These are phyloP conservation scores for Coemansia sp. DNA, from an alignment of 192 early-diverging fungal genomes.

Conservation along the genomic window DNA sequence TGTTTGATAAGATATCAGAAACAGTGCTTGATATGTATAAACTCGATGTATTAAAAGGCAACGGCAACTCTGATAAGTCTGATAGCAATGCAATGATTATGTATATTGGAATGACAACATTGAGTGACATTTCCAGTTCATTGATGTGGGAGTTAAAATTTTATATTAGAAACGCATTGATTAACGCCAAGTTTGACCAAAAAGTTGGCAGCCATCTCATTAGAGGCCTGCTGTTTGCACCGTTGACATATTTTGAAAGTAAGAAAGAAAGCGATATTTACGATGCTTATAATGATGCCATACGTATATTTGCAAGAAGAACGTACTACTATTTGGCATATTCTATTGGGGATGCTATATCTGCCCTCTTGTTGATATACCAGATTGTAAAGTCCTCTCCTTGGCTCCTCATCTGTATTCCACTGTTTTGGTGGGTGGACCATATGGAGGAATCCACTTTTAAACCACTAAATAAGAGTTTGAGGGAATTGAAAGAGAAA, in stretches of 20 bases:
- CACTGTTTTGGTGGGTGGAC: not conserved
- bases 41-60: too few relatives aligned
- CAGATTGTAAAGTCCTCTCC: not conserved
- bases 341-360: not conserved
- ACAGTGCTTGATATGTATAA: too few relatives aligned
- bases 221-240: too few relatives aligned
- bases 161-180: too few relatives aligned
- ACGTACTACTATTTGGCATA: not conserved
- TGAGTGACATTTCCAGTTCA: too few relatives aligned
- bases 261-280: not conserved
- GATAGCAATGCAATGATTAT: too few relatives aligned
- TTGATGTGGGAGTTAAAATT: too few relatives aligned
- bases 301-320: not conserved
- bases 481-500: not conserved
- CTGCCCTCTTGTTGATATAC: not conserved
- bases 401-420: not conserved
- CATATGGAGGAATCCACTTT: not conserved
- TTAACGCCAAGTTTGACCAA: too few relatives aligned
- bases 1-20: too few relatives aligned
- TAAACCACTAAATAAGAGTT: not conserved
- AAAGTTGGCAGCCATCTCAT: too few relatives aligned
- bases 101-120: too few relatives aligned
- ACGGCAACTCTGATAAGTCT: too few relatives aligned
- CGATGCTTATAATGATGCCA: not conserved
- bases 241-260: slow-evolving; percentile 4